phyloP scores from a whole-genome alignment of 2,329 filamentous ascomycete genomes.

The Tolypocladium nubicola region DNA sequence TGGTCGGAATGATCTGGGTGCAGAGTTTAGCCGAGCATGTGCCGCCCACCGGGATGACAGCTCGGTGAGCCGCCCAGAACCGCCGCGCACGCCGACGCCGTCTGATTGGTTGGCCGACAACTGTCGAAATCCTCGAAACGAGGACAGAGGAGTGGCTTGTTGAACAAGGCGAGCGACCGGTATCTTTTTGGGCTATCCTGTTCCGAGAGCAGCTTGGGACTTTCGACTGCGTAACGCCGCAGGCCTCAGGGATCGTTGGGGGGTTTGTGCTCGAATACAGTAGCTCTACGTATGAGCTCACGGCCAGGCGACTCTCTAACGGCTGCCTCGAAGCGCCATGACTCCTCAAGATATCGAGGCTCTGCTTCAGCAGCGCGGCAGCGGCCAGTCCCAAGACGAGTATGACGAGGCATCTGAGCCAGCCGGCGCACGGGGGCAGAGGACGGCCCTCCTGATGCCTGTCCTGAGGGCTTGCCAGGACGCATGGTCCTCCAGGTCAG shows the following conservation, averaged over 20 bases:
- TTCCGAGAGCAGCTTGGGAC: neutral
- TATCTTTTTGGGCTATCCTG: neutral
- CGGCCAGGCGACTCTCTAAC: neutral
- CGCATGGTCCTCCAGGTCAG: conserved; percentile 27
- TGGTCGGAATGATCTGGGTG: conserved; percentile 13
- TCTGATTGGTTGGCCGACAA: neutral
- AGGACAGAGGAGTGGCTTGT: neutral
- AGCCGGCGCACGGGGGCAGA: conserved; percentile 9
- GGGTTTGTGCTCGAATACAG: neutral
- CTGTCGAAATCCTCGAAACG: neutral
- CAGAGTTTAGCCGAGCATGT: conserved; percentile 13
- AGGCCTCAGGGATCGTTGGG: neutral
- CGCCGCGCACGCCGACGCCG: neutral
- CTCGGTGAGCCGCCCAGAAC: neutral
- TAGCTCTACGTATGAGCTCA: neutral
- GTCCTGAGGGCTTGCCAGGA: conserved; percentile 28
- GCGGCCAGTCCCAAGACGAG: conserved; percentile 12
- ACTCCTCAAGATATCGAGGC: conserved; percentile 25
- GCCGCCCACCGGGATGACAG: conserved; percentile 9
- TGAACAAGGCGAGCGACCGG: neutral
- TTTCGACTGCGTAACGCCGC: neutral
- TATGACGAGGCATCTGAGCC: conserved; percentile 16
- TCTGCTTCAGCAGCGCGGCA: conserved; percentile 23
- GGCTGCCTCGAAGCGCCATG: conserved; percentile 10
- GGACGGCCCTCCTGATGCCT: conserved; percentile 21